These are phyloP conservation scores for Calocera cornea DNA, from an alignment of 768 basidiomycete species.

Conservation along the genomic window DNA sequence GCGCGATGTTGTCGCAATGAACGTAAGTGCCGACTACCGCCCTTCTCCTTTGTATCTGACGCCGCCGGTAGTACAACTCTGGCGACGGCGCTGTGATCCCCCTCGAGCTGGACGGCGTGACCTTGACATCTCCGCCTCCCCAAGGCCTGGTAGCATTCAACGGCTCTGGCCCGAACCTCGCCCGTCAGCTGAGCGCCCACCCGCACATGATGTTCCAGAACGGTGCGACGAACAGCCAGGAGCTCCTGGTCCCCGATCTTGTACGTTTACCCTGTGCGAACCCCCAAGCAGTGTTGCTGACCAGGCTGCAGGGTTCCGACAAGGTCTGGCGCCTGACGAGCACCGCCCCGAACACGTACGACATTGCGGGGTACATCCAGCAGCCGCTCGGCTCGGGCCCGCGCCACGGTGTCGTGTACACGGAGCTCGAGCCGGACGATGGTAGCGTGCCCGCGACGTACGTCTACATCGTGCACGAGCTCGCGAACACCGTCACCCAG, in stretches of 20 bases:
- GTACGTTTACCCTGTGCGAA: background rate
- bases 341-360: slow-evolving; percentile 31
- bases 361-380: slow-evolving; percentile 46
- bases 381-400: slow-evolving; percentile 55
- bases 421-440: background rate
- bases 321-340: slow-evolving; percentile 47
- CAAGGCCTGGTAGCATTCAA: slow-evolving; percentile 29
- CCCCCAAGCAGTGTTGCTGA: background rate
- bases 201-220: slow-evolving; percentile 55
- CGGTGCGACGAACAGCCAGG: slow-evolving; percentile 22
- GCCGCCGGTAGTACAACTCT: slow-evolving; percentile 31
- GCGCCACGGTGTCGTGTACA: slow-evolving; percentile 25
- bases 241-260: slow-evolving; percentile 52
- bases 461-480: slow-evolving; percentile 43
- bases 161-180: slow-evolving; percentile 20
- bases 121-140: slow-evolving; percentile 23
- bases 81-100: slow-evolving; percentile 44
- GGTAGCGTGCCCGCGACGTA: slow-evolving; percentile 9
- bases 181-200: slow-evolving; percentile 30
- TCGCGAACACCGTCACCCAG: slow-evolving; percentile 42
- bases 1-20: slow-evolving; percentile 2
- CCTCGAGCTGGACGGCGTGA: slow-evolving; percentile 26
- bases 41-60: background rate
- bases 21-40: background rate
- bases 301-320: slow-evolving; percentile 34